A percentile compares a stretch with the other conserved stretches of the same genome.
Evolutionary conservation across 768 basidiomycete species (phyloP).

Genomic region (Piloderma croceum): DNA sequence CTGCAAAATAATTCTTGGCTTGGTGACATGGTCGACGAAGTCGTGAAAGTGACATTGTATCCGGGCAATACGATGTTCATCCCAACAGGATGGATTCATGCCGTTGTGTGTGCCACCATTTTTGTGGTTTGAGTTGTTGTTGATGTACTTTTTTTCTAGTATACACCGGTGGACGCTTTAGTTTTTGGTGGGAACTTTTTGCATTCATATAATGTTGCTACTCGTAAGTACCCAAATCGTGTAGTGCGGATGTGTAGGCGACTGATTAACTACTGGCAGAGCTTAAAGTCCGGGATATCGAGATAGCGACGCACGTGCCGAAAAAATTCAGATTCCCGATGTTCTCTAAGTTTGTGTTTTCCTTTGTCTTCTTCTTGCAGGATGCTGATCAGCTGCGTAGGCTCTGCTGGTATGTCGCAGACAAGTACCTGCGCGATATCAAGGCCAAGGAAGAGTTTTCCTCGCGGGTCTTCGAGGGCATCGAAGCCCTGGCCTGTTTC

Average conservation of each 20-base stretch:
- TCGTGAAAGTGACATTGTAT: conserved; percentile 73
- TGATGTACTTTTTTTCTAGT: conserved; percentile 42
- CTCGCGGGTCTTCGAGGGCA: conserved; percentile 61
- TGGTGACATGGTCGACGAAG: conserved; percentile 88
- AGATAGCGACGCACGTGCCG: conserved; percentile 87
- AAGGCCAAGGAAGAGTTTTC: conserved; percentile 49
- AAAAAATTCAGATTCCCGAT: conserved; percentile 87
- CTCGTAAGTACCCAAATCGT: conserved; percentile 50
- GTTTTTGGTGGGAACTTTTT: conserved; percentile 98
- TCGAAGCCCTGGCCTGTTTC: conserved; percentile 69
- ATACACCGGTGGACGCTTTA: conserved; percentile 86
- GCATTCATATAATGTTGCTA: conserved; percentile 84
- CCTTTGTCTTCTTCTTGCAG: not conserved
- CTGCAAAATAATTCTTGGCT: conserved; percentile 85
- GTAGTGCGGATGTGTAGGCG: not conserved
- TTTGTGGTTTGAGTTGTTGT: conserved; percentile 1
- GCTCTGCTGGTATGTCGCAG: conserved; percentile 87
- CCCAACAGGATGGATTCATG: conserved; percentile 96
- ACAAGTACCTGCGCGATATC: conserved; percentile 71
- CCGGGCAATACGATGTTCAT: conserved; percentile 90
- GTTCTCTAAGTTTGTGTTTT: conserved; percentile 57
- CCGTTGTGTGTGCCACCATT: conserved; percentile 59
- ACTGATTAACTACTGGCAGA: conserved; percentile 43
- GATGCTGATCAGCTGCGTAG: conserved; percentile 30
- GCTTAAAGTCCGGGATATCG: conserved; percentile 83